phyloP scores from a whole-genome alignment of 1,284 basidiomycete genomes.

The Ustilago esculenta region DNA sequence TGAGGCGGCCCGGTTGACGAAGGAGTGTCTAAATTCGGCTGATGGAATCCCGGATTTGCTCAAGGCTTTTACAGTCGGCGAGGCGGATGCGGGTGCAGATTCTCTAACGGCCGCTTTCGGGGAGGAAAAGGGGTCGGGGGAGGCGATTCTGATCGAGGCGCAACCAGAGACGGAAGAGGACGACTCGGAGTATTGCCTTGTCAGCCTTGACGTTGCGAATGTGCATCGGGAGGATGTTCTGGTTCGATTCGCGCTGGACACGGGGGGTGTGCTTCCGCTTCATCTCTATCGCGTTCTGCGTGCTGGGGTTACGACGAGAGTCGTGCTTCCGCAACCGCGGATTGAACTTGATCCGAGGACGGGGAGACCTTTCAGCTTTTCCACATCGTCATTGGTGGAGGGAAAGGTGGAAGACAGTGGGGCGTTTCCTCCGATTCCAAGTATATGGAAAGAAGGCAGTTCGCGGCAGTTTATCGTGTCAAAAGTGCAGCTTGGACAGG shows the following conservation, averaged over 20 bases:
- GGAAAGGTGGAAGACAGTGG: slow-evolving; percentile 75
- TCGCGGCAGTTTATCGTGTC: slow-evolving; percentile 91
- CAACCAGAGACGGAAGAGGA: slow-evolving; percentile 7
- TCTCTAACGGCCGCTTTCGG: background rate
- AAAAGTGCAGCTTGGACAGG: slow-evolving; percentile 74
- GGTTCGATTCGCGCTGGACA: slow-evolving; percentile 77
- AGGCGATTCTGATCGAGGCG: background rate
- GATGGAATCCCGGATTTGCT: slow-evolving; percentile 20
- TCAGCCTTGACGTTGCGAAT: slow-evolving; percentile 86
- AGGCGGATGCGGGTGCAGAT: background rate
- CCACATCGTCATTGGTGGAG: background rate
- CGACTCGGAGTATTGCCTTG: slow-evolving; percentile 75
- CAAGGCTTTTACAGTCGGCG: slow-evolving; percentile 46
- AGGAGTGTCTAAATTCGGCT: slow-evolving; percentile 68
- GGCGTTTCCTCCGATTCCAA: slow-evolving; percentile 78
- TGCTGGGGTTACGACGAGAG: slow-evolving; percentile 15
- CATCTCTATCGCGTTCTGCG: slow-evolving; percentile 19
- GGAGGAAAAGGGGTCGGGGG: background rate
- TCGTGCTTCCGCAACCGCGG: slow-evolving; percentile 68
- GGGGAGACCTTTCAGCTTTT: slow-evolving; percentile 5
- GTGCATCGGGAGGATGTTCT: slow-evolving; percentile 86
- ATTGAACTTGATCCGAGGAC: slow-evolving; percentile 68
- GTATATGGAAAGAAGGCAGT: slow-evolving; percentile 69
- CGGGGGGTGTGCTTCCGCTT: slow-evolving; percentile 22
- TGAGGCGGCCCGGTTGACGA: slow-evolving; percentile 54